A percentile compares a stretch with the other conserved stretches of the same genome.
Evolutionary conservation across 2,329 filamentous ascomycete species (phyloP).

Genomic region (Leptographium lundbergii): DNA sequence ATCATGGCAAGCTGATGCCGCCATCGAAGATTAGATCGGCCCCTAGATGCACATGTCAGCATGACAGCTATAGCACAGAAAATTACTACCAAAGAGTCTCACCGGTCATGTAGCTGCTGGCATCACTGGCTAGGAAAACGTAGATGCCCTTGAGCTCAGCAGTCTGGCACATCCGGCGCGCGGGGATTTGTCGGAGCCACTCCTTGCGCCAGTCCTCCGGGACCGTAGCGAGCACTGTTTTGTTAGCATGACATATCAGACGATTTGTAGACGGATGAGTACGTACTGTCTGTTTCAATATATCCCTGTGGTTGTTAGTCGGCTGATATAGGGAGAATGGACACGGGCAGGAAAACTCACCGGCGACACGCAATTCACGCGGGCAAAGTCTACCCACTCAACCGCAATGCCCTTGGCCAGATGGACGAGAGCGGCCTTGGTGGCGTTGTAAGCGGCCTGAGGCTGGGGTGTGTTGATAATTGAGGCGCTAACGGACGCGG

Average conservation of each 20-base stretch:
- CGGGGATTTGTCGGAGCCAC: conserved; percentile 37
- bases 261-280: too few relatives aligned
- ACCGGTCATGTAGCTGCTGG: conserved; percentile 26
- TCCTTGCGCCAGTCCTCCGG: conserved; percentile 54
- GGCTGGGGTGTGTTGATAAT: conserved; percentile 66
- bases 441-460: conserved; percentile 62
- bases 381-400: conserved; percentile 63
- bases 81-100: background rate
- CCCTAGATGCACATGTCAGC: background rate
- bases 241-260: background rate
- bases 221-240: conserved; percentile 45
- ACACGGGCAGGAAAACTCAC: conserved; percentile 21
- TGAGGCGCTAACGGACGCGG: conserved; percentile 48
- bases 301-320: conserved; percentile 14
- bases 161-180: conserved; percentile 39
- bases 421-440: conserved; percentile 51
- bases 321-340: background rate
- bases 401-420: conserved; percentile 57
- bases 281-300: conserved; percentile 28
- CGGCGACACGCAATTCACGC: conserved; percentile 58
- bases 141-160: conserved; percentile 48
- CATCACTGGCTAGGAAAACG: conserved; percentile 47
- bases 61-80: background rate
- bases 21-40: background rate
- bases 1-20: background rate